Base-by-base conservation (phyloP, 805 yeast species). In the Blastobotrys chiropterorum region DNA sequence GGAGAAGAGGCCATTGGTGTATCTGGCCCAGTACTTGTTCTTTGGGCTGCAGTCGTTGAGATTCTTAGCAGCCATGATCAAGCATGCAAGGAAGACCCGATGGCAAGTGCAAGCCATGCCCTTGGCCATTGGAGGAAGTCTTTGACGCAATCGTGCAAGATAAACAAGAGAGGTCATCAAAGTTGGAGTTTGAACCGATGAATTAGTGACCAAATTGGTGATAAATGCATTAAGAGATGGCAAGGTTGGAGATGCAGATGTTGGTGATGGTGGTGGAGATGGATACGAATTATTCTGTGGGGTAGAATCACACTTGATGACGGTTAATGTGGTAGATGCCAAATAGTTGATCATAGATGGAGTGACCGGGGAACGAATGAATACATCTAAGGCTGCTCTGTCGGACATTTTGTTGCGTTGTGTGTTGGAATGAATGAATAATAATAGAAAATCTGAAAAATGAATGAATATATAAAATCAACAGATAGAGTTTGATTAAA, bases 171-270 rank as follows among this genome's bases (percentile, higher is more conserved):
- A 79, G 17, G 97, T 83, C 98, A 94, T 92, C 56, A 92, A 76
- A 0, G 98, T 92, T 38, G 97, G 89, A 2, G 96, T 86, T 69
- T 90, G 96, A 42, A 92, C 98, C 66, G 90, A 90, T 4, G 97
- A 88, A 62, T 86, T 82, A 50, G 74, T 75, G 60, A 92, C 83
- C 56, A 92, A 72, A 22, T 77, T 79, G 54, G 81, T 77, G 59
- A 94, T 90, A 72, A 94, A 92, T 22, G 57, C 55, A 22, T 54
- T 51, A 49, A 69, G 61, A 21, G 68, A 59, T 38, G 67, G 63
- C 38, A 64, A 56, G 48, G 57, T n/a, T n/a, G 65, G 60, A 11
- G 63, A 61, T 3, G 49, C 17, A 16, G 46, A 47, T 15, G 31
- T 61, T 52, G 41, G 54, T 42, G 53, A 56, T 49, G 54, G 52